A percentile compares a stretch with the other conserved stretches of the same genome.
Evolutionary conservation across 1,139 yeast genomes (phyloP).

Genomic region (Nakaseomyces nivariensis): DNA sequence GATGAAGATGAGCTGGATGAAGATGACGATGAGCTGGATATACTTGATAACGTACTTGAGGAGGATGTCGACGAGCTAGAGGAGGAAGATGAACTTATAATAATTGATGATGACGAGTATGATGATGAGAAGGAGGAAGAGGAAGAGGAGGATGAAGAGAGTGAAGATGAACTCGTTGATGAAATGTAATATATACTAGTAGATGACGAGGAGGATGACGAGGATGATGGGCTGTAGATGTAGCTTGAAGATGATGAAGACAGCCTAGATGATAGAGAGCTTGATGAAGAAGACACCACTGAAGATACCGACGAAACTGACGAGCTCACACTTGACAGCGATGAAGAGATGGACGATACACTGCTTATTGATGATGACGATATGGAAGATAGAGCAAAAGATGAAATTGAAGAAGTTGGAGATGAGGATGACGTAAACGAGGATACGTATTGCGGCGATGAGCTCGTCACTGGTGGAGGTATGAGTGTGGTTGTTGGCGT

Average conservation of each 20-base stretch:
- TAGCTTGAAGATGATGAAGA: slow-evolving; percentile 4
- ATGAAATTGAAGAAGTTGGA: neutral
- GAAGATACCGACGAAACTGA: neutral
- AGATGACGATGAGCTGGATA: slow-evolving; percentile 18
- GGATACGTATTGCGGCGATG: no score
- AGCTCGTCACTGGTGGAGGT: no score
- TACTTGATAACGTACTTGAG: slow-evolving; percentile 22
- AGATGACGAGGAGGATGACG: slow-evolving; percentile 8
- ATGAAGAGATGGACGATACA: neutral
- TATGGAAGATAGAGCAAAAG: neutral
- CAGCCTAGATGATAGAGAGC: neutral
- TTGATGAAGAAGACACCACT: slow-evolving; percentile 2
- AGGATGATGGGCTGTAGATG: slow-evolving; percentile 4
- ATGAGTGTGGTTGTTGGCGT: neutral
- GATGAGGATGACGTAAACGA: neutral
- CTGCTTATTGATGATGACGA: neutral
- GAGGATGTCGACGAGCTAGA: slow-evolving; percentile 20
- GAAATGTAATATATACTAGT: slow-evolving; percentile 14
- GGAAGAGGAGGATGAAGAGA: neutral
- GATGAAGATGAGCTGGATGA: no score
- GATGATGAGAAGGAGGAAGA: slow-evolving; percentile 13
- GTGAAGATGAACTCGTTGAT: slow-evolving; percentile 9
- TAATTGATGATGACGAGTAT: neutral
- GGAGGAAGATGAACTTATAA: slow-evolving; percentile 1
- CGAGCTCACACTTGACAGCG: neutral